A percentile compares a stretch with the other conserved stretches of the same genome.
phyloP scores from a whole-genome alignment of 371 early-diverging fungal species.

The Mortierella sp. region DNA sequence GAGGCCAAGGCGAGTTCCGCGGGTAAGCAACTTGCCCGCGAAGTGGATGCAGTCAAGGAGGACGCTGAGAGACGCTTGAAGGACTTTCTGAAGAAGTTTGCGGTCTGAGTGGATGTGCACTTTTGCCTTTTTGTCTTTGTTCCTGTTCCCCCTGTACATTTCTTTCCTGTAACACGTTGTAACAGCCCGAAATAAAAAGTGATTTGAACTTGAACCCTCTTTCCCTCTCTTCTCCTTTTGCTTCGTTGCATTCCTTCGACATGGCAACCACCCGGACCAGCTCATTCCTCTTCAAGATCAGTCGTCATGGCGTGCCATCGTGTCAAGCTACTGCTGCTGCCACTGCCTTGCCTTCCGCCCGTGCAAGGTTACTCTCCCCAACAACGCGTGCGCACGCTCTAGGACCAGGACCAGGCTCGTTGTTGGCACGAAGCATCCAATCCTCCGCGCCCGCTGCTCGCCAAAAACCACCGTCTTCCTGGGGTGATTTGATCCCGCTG shows the following conservation, averaged over 20 bases:
- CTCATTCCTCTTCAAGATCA: not conserved
- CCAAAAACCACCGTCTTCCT: conserved; percentile 18
- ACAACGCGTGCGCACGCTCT: not conserved
- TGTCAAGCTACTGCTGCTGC: not conserved
- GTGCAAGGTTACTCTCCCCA: not conserved
- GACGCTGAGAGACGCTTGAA: conserved; percentile 10
- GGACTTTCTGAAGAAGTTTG: conserved; percentile 2
- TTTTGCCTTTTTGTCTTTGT: too few species aligned
- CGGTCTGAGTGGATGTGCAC: not conserved
- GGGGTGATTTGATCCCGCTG: conserved; percentile 41
- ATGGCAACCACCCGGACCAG: conserved; percentile 6
- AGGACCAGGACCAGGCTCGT: not conserved
- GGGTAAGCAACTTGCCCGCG: conserved; percentile 19
- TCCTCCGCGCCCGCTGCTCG: conserved; percentile 7
- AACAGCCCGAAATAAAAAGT: too few species aligned
- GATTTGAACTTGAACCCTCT: not conserved
- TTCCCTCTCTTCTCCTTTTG: not conserved
- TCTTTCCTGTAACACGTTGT: too few species aligned
- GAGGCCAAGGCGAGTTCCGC: conserved; percentile 15
- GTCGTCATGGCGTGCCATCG: not conserved
- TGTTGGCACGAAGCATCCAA: conserved; percentile 15
- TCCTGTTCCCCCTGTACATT: too few species aligned
- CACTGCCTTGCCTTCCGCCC: too few species aligned
- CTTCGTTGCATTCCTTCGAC: not conserved
- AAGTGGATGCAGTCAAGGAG: conserved; percentile 20